Evolutionary conservation across 225 moss, liverwort and hornwort genomes (phyloP).

Genomic region (Sphagnum contortum): DNA sequence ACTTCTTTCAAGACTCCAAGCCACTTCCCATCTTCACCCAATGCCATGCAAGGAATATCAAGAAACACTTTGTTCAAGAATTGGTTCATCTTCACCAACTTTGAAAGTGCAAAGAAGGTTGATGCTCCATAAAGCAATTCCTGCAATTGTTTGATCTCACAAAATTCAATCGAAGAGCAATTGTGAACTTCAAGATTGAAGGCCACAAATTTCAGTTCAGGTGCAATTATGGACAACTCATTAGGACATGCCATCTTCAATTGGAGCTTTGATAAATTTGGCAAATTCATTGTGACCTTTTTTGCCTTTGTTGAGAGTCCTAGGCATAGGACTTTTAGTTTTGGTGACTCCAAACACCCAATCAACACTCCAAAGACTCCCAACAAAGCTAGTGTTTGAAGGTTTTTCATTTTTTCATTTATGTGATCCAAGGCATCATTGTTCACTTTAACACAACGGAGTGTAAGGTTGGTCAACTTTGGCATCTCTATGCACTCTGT

Average conservation of each 20-base stretch:
- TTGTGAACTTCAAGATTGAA: slow-evolving; percentile 43
- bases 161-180: slow-evolving; percentile 10
- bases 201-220: slow-evolving; percentile 22
- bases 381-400: slow-evolving; percentile 26
- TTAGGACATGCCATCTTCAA: slow-evolving; percentile 43
- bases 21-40: slow-evolving; percentile 55
- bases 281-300: slow-evolving; percentile 26
- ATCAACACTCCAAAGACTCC: slow-evolving; percentile 31
- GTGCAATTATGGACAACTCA: slow-evolving; percentile 11
- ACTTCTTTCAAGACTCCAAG: slow-evolving; percentile 30
- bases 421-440: slow-evolving; percentile 20
- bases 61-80: slow-evolving; percentile 38
- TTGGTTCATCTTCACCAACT: slow-evolving; percentile 8
- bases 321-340: slow-evolving; percentile 30
- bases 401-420: slow-evolving; percentile 27
- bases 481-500: slow-evolving; percentile 32
- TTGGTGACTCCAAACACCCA: slow-evolving; percentile 15
- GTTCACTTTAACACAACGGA: slow-evolving; percentile 39
- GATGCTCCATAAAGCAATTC: slow-evolving; percentile 40
- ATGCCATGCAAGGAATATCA: slow-evolving; percentile 71
- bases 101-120: slow-evolving; percentile 23
- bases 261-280: slow-evolving; percentile 39
- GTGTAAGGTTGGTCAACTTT: slow-evolving; percentile 25
- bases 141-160: slow-evolving; percentile 14
- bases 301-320: slow-evolving; percentile 39